Percentiles rank a stretch among this genome's conserved stretches.
Evolutionary conservation across 495 filamentous ascomycete genomes (phyloP).

Genomic region (Aspergillus olivimuriae): DNA sequence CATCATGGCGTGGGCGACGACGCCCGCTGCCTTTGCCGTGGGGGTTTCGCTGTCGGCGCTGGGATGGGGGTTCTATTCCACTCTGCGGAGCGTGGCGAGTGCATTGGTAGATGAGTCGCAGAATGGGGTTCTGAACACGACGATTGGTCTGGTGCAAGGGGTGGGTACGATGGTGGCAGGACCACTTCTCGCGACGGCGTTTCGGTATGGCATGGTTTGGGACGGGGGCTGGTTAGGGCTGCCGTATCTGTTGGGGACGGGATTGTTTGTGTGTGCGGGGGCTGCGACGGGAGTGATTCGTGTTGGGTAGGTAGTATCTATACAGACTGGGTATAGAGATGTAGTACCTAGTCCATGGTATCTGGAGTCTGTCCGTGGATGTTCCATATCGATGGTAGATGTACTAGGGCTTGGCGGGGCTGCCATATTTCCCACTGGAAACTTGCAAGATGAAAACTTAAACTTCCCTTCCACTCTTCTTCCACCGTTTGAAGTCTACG

Average conservation of each 20-base stretch:
- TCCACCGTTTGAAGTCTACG: too few species aligned
- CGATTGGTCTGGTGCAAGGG: slow-evolving; percentile 6
- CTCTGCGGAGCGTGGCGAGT: slow-evolving; percentile 6
- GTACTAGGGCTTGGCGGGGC: too few species aligned
- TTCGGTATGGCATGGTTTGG: slow-evolving; percentile 1
- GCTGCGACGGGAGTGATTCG: too few species aligned
- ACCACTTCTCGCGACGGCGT: slow-evolving; percentile 1
- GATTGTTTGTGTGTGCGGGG: slow-evolving; percentile 1
- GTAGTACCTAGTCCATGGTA: too few species aligned
- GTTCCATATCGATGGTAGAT: too few species aligned
- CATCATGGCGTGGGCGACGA: slow-evolving; percentile 4
- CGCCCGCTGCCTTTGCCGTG: slow-evolving; percentile 2
- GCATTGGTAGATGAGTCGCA: slow-evolving; percentile 3
- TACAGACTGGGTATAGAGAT: too few species aligned
- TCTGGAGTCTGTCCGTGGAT: too few species aligned
- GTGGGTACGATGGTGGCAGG: slow-evolving; percentile 4
- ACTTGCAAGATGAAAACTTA: too few species aligned
- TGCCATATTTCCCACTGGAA: too few species aligned
- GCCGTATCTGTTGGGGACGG: slow-evolving; percentile 3
- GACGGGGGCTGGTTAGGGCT: slow-evolving; percentile 5
- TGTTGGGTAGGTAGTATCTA: too few species aligned
- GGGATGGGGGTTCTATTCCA: slow-evolving; percentile 8
- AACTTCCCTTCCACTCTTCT: too few species aligned
- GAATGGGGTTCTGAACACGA: slow-evolving; percentile 8
- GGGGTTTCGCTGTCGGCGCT: slow-evolving; percentile 3